Conservation (phyloP, 805 yeast genomes). For the Jamesozyma lodderae region DNA sequence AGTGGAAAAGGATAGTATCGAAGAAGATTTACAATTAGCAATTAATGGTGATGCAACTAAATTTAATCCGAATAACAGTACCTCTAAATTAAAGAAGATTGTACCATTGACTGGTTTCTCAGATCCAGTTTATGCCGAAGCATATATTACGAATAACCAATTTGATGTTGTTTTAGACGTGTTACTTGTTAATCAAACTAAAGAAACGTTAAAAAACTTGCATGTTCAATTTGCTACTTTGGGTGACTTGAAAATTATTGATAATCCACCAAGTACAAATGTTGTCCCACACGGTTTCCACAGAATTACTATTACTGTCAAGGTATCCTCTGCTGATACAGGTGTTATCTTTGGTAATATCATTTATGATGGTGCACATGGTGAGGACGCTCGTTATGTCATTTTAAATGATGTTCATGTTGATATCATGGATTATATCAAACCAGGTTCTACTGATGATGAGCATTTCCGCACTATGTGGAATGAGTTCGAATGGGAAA, state of each 20-base stretch:
- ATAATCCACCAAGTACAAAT: conserved; percentile 80
- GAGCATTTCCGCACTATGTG: conserved; percentile 92
- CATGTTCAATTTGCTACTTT: conserved; percentile 92
- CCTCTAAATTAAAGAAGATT: conserved; percentile 79
- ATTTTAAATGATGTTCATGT: conserved; percentile 91
- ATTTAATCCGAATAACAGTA: conserved; percentile 46
- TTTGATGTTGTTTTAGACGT: conserved; percentile 94
- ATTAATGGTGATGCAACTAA: conserved; percentile 33
- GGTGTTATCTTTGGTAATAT: conserved; percentile 97
- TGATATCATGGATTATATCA: conserved; percentile 94
- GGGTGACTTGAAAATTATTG: conserved; percentile 92
- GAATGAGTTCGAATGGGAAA: conserved; percentile 99
- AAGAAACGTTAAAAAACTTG: conserved; percentile 78
- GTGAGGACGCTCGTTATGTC: conserved; percentile 80
- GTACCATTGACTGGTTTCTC: conserved; percentile 96
- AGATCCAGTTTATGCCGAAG: conserved; percentile 97
- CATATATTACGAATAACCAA: conserved; percentile 91
- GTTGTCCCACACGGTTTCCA: conserved; percentile 97
- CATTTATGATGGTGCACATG: conserved; percentile 91
- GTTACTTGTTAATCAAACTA: conserved; percentile 88
- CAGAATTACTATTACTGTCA: conserved; percentile 77
- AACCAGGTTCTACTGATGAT: conserved; percentile 87
- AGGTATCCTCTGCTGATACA: conserved; percentile 94
- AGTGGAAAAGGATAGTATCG: conserved; percentile 36
- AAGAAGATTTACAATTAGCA: conserved; percentile 54